Percentiles rank a stretch among this genome's conserved stretches.
Conservation (phyloP, 345 rosid genomes). For the Pistacia vera region DNA sequence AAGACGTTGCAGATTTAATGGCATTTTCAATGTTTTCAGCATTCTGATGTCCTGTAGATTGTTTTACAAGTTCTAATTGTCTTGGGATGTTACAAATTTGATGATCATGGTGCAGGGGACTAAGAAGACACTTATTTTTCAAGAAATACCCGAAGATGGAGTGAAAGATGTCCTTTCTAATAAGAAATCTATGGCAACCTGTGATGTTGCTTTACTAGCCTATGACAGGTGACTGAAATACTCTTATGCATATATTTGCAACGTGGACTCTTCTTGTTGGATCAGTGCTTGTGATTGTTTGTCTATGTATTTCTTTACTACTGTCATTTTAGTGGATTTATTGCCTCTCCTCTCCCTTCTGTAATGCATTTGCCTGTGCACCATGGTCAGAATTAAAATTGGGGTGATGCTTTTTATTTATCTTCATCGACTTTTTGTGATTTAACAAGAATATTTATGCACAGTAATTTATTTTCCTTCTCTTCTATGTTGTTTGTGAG, state of each 20-base stretch:
- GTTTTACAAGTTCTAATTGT: neutral
- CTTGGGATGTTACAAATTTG: conserved; percentile 14
- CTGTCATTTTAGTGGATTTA: neutral
- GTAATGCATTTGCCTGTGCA: neutral
- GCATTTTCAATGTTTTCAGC: neutral
- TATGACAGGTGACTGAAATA: conserved; percentile 58
- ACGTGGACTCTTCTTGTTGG: neutral
- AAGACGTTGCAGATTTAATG: neutral
- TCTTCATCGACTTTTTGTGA: neutral
- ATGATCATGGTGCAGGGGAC: conserved; percentile 43
- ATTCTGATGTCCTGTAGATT: neutral
- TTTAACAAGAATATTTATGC: neutral
- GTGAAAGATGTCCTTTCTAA: conserved; percentile 46
- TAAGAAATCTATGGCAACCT: conserved; percentile 58
- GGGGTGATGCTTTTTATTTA: neutral
- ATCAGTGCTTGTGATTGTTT: neutral
- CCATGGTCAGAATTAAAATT: neutral
- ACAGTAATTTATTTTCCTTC: neutral
- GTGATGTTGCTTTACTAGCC: conserved; percentile 73
- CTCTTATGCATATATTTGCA: conserved; percentile 11
- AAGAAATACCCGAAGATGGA: conserved; percentile 75
- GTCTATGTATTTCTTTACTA: neutral
- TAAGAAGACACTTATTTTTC: conserved; percentile 69
- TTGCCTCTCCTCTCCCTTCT: neutral
- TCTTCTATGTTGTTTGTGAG: neutral